Conservation (phyloP, 192 early-diverging fungal genomes). For the Backusella liffmaniae region DNA sequence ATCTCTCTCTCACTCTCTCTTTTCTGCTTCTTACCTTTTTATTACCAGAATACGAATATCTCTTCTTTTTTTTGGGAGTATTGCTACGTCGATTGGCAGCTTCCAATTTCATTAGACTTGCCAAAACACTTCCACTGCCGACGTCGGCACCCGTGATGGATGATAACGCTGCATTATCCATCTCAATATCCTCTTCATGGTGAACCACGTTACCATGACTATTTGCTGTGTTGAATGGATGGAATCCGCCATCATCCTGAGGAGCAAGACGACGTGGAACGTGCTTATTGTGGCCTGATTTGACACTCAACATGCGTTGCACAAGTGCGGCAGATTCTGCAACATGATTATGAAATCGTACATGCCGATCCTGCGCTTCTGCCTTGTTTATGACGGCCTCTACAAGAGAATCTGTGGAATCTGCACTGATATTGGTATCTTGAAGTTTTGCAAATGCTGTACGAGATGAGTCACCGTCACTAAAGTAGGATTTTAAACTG, state of each 20-base stretch:
- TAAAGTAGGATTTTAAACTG: neutral
- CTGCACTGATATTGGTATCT: neutral
- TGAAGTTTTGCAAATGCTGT: neutral
- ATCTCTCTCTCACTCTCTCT: neutral
- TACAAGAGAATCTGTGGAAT: slow-evolving; percentile 15
- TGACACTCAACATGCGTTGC: slow-evolving; percentile 22
- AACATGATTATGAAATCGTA: slow-evolving; percentile 23
- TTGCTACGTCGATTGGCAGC: slow-evolving; percentile 11
- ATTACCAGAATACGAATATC: neutral
- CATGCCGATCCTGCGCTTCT: slow-evolving; percentile 28
- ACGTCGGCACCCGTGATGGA: neutral
- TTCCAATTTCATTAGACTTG: slow-evolving; percentile 30
- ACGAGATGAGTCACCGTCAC: neutral
- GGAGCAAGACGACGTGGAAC: neutral
- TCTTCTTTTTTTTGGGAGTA: slow-evolving; percentile 5
- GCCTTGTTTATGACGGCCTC: slow-evolving; percentile 21
- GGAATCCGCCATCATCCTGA: neutral
- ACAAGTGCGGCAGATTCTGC: slow-evolving; percentile 34
- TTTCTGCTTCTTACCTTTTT: neutral
- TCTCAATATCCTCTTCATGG: neutral
- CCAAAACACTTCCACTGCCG: slow-evolving; percentile 22
- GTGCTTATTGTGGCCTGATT: neutral
- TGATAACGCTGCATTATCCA: neutral
- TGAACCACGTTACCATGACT: neutral
- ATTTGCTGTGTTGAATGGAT: neutral